These are phyloP conservation scores for Tillandsia leiboldiana DNA, from an alignment of 176 grass and related monocot species.

Conservation along the genomic window DNA sequence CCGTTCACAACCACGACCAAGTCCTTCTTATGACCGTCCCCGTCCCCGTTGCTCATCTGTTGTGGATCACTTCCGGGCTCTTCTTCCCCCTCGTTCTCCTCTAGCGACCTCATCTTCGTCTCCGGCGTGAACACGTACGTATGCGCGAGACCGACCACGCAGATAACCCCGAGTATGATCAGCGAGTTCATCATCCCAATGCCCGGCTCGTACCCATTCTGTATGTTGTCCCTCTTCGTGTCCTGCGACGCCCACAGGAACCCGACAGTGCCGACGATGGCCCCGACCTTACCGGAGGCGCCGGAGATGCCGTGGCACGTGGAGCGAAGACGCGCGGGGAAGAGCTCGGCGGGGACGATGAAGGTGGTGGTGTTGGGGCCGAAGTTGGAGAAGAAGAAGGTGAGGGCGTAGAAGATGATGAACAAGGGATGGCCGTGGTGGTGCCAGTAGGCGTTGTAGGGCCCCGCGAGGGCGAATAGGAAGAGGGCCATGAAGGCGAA, in stretches of 20 bases:
- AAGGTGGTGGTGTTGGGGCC: constrained; percentile 35
- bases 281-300: constrained; percentile 25
- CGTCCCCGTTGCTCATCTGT: too few species aligned
- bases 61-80: too few species aligned
- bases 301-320: constrained; percentile 37
- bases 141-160: constrained; percentile 34
- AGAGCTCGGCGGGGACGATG: constrained; percentile 36
- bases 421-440: constrained; percentile 5
- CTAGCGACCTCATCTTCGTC: constrained; percentile 53
- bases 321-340: constrained; percentile 29
- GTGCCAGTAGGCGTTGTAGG: constrained; percentile 27
- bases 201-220: constrained; percentile 15
- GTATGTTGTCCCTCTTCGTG: background rate
- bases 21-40: too few species aligned
- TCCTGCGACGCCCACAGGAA: constrained; percentile 31
- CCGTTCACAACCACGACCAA: too few species aligned
- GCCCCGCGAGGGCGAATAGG: constrained; percentile 34
- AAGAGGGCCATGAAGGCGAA: constrained; percentile 44
- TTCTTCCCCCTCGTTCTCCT: constrained; percentile 32
- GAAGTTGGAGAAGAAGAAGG: constrained; percentile 49
- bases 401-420: constrained; percentile 25
- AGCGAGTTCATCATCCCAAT: constrained; percentile 46
- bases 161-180: constrained; percentile 38
- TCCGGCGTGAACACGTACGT: constrained; percentile 53
- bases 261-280: constrained; percentile 26